A percentile compares a stretch with the other conserved stretches of the same genome.
Conservation (phyloP, 140 eudicot genomes). For the Bidens hawaiensis region DNA sequence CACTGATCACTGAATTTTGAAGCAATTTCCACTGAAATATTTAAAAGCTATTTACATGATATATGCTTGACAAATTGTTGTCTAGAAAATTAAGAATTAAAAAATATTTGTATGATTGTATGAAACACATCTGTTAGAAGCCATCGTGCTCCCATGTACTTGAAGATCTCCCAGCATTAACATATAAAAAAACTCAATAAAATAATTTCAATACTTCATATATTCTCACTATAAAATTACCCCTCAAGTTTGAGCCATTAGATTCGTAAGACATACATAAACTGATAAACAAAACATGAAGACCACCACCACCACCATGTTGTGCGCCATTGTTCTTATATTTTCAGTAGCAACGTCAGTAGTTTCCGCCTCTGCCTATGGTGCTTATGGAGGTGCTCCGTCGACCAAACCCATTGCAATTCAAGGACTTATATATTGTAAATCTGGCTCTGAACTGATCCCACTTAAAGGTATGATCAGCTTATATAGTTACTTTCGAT, state of each 20-base stretch:
- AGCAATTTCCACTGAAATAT: too few relatives aligned
- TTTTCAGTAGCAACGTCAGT: neutral
- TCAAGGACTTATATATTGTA: constrained; percentile 56
- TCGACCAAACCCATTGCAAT: constrained; percentile 21
- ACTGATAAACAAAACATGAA: constrained; percentile 16
- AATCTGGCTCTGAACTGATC: constrained; percentile 33
- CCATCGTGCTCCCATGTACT: constrained; percentile 36
- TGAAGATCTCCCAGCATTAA: neutral
- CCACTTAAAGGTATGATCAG: constrained; percentile 42
- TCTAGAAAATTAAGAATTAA: neutral
- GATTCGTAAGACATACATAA: neutral
- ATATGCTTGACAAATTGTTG: neutral
- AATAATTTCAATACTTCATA: neutral
- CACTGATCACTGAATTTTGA: too few relatives aligned
- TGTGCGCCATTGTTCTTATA: constrained; percentile 6
- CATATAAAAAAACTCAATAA: neutral
- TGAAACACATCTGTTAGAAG: constrained; percentile 7
- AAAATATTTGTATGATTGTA: neutral
- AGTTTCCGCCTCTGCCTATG: constrained; percentile 1
- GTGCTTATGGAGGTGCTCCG: constrained; percentile 17
- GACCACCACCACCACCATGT: constrained; percentile 9
- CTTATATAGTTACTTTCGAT: neutral
- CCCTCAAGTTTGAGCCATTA: neutral
- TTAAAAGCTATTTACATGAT: neutral
- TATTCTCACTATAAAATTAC: constrained; percentile 18